Evolutionary conservation across 108 stramenopile species (phyloP).

Genomic region (Nitzschia sp.): DNA sequence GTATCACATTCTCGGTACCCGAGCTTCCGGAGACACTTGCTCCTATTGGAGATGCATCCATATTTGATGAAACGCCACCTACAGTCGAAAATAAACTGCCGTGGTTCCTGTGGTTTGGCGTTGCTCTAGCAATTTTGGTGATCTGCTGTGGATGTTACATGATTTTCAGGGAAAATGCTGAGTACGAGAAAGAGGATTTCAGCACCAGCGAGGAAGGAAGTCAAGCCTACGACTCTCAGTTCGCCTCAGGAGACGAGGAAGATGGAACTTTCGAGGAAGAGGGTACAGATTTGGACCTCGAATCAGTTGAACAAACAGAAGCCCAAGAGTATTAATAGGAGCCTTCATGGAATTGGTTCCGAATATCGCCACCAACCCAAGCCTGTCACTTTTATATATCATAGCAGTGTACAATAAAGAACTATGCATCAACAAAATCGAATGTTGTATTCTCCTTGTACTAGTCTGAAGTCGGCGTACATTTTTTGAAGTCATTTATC

Average conservation of each 20-base stretch:
- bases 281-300: neutral
- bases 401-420: no score
- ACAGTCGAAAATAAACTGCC: constrained; percentile 6
- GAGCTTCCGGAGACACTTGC: constrained; percentile 16
- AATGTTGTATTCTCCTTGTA: no score
- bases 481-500: no score
- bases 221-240: neutral
- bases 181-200: constrained; percentile 15
- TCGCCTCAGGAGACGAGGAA: neutral
- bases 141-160: neutral
- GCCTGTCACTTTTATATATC: no score
- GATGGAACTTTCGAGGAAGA: neutral
- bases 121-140: neutral
- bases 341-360: no score
- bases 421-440: no score
- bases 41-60: constrained; percentile 13
- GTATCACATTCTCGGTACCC: constrained; percentile 11
- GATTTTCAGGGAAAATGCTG: neutral
- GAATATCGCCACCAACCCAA: no score
- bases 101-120: constrained; percentile 33
- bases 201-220: constrained; percentile 18
- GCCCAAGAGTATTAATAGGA: no score
- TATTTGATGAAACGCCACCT: constrained; percentile 17
- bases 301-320: neutral
- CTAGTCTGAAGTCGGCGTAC: neutral